Conservation (phyloP, 352 stramenopile genomes). For the Globisporangium emineosum region DNA sequence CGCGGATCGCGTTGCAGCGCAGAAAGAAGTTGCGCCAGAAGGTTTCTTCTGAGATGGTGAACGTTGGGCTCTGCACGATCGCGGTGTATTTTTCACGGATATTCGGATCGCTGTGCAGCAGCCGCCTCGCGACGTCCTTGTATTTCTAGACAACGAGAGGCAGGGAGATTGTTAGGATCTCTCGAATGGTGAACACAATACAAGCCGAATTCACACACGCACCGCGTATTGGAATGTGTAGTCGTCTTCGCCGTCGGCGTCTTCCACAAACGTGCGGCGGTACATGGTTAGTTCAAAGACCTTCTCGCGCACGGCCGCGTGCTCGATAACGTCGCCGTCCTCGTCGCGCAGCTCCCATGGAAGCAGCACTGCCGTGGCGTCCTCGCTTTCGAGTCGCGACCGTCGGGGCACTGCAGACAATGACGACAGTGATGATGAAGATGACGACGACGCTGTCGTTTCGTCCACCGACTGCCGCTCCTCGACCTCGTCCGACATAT, state of each 20-base stretch:
- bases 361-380: constrained; percentile 23
- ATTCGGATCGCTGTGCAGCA: constrained; percentile 56
- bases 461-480: background rate
- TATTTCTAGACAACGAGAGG: too few relatives aligned
- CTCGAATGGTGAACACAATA: background rate
- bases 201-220: background rate
- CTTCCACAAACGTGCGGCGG: constrained; percentile 57
- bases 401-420: background rate
- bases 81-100: constrained; percentile 55
- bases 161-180: too few relatives aligned
- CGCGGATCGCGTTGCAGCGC: constrained; percentile 52
- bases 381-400: constrained; percentile 9
- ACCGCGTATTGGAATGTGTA: constrained; percentile 56
- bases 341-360: constrained; percentile 48
- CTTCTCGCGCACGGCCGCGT: constrained; percentile 37
- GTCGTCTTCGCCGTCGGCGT: constrained; percentile 54
- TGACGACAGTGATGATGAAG: background rate
- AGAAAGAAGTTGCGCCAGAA: constrained; percentile 80
- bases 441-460: background rate
- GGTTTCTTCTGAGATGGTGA: constrained; percentile 43
- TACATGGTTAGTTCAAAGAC: constrained; percentile 64
- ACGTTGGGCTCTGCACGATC: constrained; percentile 33
- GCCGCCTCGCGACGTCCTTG: constrained; percentile 38
- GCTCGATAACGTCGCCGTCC: constrained; percentile 34
- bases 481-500: constrained; percentile 9